These are phyloP conservation scores for Candida michaelii DNA, from an alignment of 805 yeast species.

Conservation along the genomic window DNA sequence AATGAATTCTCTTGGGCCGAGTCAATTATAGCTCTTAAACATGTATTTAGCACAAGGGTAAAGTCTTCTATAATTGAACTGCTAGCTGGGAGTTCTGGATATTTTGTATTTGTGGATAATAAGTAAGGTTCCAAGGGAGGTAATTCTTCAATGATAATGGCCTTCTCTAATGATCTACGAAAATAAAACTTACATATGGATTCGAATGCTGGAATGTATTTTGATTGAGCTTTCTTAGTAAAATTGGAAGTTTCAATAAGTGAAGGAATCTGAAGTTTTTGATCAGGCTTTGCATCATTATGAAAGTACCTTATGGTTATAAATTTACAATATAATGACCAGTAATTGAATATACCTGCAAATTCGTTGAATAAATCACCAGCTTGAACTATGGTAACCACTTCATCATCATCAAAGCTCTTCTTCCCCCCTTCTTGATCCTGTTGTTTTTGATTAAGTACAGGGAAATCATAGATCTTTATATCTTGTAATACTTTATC, in stretches of 20 bases:
- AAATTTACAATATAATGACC: conserved; percentile 80
- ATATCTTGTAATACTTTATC: conserved; percentile 57
- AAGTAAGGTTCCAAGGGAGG: conserved; percentile 50
- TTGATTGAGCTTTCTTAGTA: conserved; percentile 51
- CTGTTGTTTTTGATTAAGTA: conserved; percentile 16
- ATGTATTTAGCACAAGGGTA: conserved; percentile 66
- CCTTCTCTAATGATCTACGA: conserved; percentile 76
- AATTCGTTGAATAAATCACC: conserved; percentile 71
- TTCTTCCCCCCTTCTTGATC: conserved; percentile 2
- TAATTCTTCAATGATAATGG: conserved; percentile 74
- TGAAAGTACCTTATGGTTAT: conserved; percentile 62
- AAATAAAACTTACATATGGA: conserved; percentile 63
- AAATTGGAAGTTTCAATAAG: conserved; percentile 56
- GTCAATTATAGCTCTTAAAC: conserved; percentile 63
- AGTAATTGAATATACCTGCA: conserved; percentile 75
- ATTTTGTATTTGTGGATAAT: conserved; percentile 20
- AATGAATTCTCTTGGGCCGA: conserved; percentile 66
- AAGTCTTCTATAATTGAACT: conserved; percentile 88
- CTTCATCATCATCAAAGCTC: conserved; percentile 28
- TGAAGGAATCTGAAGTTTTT: conserved; percentile 43
- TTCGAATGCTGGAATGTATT: conserved; percentile 64
- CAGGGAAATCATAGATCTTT: conserved; percentile 44
- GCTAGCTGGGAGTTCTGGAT: conserved; percentile 63
- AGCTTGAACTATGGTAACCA: conserved; percentile 57
- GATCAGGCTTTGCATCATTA: conserved; percentile 9